Conservation (phyloP, 139 green algal genomes). For the Micractinium sp. region DNA sequence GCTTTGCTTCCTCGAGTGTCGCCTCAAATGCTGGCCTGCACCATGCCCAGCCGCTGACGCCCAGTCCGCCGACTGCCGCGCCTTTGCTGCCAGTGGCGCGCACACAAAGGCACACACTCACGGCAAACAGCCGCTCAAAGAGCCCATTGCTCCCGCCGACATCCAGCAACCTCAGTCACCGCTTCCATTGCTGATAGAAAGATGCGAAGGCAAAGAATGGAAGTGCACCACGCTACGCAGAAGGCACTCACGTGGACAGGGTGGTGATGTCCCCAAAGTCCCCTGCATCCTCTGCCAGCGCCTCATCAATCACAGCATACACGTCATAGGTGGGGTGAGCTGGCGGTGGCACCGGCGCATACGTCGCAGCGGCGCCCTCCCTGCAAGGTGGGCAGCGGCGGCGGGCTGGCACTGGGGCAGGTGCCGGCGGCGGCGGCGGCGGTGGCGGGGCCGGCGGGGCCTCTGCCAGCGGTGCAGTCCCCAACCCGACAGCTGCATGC, state of each 20-base stretch:
- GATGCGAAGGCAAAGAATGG: background rate
- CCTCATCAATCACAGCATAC: conserved; percentile 62
- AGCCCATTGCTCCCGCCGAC: no score
- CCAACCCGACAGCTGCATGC: background rate
- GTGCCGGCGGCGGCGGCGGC: background rate
- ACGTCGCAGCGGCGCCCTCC: background rate
- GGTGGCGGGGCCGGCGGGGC: background rate
- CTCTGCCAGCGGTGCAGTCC: background rate
- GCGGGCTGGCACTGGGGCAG: background rate
- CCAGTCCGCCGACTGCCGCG: no score
- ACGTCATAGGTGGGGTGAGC: conserved; percentile 85
- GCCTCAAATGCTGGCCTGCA: background rate
- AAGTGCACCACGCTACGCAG: background rate
- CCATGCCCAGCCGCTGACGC: no score
- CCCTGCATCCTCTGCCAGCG: conserved; percentile 88
- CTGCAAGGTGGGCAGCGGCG: background rate
- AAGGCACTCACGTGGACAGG: conserved; percentile 73
- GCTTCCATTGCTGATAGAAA: no score
- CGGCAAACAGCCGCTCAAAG: no score
- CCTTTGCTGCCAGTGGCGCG: background rate
- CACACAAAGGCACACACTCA: background rate
- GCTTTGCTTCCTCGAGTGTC: background rate
- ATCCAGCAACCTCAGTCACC: no score
- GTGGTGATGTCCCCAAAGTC: conserved; percentile 91
- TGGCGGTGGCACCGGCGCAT: conserved; percentile 68